Evolutionary conservation across 1,139 yeast species (phyloP).

Genomic region (Saccharomyces hybrid): DNA sequence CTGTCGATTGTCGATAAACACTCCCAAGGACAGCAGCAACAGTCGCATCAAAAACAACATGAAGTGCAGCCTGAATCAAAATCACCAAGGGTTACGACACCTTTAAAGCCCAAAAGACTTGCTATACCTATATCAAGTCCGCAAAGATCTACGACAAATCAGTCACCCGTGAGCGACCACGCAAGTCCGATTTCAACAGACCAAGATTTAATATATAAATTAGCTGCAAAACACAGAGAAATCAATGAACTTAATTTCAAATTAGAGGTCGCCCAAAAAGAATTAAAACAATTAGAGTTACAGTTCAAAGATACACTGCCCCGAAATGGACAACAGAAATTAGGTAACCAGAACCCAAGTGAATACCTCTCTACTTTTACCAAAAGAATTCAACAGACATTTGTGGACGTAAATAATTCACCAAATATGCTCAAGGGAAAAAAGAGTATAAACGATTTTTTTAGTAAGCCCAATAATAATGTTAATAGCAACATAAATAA

Average conservation of each 20-base stretch:
- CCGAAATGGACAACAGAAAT: background rate
- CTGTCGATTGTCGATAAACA: constrained; percentile 21
- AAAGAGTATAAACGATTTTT: constrained; percentile 19
- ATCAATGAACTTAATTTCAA: constrained; percentile 37
- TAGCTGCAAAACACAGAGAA: constrained; percentile 42
- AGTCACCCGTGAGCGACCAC: background rate
- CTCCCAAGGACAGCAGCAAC: background rate
- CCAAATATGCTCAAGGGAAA: constrained; percentile 18
- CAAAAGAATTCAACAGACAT: constrained; percentile 12
- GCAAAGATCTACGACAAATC: background rate
- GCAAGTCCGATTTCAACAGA: background rate
- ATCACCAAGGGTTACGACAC: background rate
- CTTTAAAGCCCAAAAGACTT: background rate
- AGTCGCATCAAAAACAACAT: background rate
- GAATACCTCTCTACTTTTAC: background rate
- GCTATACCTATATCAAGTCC: constrained; percentile 4
- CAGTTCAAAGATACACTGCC: background rate
- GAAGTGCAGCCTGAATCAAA: background rate
- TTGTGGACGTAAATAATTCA: constrained; percentile 19
- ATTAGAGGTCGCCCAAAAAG: constrained; percentile 33
- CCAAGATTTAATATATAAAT: constrained; percentile 27
- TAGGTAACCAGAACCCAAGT: constrained; percentile 9
- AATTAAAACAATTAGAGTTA: constrained; percentile 33
- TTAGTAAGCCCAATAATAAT: constrained; percentile 4
- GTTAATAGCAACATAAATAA: background rate